These are phyloP conservation scores for Zygnema circumcarinatum DNA, from an alignment of 139 green algal genomes.

Conservation along the genomic window DNA sequence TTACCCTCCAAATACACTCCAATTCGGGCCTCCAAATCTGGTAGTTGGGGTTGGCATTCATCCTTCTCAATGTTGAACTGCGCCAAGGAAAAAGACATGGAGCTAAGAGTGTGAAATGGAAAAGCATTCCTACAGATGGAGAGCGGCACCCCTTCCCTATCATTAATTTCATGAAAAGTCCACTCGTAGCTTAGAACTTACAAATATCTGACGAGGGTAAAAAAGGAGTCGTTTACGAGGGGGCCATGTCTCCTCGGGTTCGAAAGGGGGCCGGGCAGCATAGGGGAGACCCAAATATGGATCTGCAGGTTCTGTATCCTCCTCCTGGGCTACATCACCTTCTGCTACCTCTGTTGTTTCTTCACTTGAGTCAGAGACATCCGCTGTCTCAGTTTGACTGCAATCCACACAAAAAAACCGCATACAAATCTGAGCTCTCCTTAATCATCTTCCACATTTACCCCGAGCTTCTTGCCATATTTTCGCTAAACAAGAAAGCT, in stretches of 20 bases:
- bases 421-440: too few species aligned
- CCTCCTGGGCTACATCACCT: background rate
- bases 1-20: slow-evolving; percentile 48
- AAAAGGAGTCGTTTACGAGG: slow-evolving; percentile 8
- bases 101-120: background rate
- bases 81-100: background rate
- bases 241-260: slow-evolving; percentile 13
- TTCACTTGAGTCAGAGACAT: background rate
- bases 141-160: too few species aligned
- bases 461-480: too few species aligned
- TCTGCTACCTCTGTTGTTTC: background rate
- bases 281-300: background rate
- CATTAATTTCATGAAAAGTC: too few species aligned
- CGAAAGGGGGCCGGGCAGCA: background rate
- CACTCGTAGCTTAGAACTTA: too few species aligned
- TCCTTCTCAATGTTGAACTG: slow-evolving; percentile 7
- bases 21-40: slow-evolving; percentile 30
- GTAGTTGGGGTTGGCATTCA: background rate
- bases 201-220: slow-evolving; percentile 13
- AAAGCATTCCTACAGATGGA: too few species aligned
- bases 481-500: too few species aligned
- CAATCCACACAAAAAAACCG: too few species aligned
- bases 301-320: background rate
- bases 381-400: too few species aligned
- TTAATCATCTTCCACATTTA: too few species aligned